Evolutionary conservation across 805 yeast genomes (phyloP).

Genomic region (Metschnikowia borealis): DNA sequence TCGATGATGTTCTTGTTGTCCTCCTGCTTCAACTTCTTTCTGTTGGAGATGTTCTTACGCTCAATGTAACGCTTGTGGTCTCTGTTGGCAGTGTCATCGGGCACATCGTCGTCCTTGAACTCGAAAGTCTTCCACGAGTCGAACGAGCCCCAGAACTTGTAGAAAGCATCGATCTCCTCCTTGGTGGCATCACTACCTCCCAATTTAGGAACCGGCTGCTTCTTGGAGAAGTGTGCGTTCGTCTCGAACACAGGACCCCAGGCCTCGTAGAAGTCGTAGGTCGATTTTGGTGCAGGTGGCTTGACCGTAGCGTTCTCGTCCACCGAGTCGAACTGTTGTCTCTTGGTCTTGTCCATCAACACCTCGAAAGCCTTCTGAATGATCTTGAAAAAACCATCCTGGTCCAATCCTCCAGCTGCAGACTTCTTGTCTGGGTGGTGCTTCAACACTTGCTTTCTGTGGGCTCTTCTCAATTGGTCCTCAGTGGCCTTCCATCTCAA

Average conservation of each 20-base stretch:
- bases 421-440: constrained; percentile 99
- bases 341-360: constrained; percentile 77
- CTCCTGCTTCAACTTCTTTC: constrained; percentile 96
- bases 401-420: constrained; percentile 81
- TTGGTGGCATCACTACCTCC: constrained; percentile 68
- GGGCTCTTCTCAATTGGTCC: constrained; percentile 92
- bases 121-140: constrained; percentile 99
- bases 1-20: constrained; percentile 88
- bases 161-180: constrained; percentile 81
- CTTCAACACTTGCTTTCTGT: constrained; percentile 91
- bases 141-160: constrained; percentile 87
- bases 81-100: constrained; percentile 98
- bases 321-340: constrained; percentile 93
- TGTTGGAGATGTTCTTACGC: constrained; percentile 92
- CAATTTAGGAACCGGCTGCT: constrained; percentile 79
- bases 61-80: constrained; percentile 98
- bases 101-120: constrained; percentile 97
- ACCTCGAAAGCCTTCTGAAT: constrained; percentile 95
- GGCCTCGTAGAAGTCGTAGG: constrained; percentile 82
- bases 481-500: constrained; percentile 88
- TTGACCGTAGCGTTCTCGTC: constrained; percentile 82
- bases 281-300: constrained; percentile 65
- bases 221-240: constrained; percentile 90
- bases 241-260: constrained; percentile 90
- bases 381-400: constrained; percentile 96